These are phyloP conservation scores for Raphanus raphanistrum DNA, from an alignment of 345 rosid species.

Conservation along the genomic window DNA sequence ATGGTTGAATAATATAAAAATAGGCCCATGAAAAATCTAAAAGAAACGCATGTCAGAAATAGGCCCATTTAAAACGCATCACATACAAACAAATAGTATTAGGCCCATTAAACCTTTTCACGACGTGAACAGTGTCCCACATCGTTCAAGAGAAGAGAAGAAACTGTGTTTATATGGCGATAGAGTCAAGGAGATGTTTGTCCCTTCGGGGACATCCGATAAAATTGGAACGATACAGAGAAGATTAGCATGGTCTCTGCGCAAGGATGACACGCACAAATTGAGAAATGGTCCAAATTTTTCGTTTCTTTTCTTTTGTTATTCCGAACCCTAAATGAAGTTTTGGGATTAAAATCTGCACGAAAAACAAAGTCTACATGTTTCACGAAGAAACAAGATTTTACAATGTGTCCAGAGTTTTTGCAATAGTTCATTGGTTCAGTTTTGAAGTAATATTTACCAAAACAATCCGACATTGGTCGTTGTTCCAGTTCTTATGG, in stretches of 20 bases:
- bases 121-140: constrained; percentile 6
- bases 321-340: neutral
- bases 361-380: neutral
- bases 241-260: constrained; percentile 30
- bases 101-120: neutral
- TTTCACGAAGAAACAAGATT: neutral
- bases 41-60: neutral
- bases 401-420: neutral
- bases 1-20: neutral
- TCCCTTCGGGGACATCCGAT: constrained; percentile 33
- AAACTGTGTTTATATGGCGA: neutral
- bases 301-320: neutral
- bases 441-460: neutral
- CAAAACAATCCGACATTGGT: neutral
- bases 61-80: neutral
- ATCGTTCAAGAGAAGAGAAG: neutral
- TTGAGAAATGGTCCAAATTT: constrained; percentile 28
- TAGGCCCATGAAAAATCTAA: neutral
- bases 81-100: neutral
- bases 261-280: constrained; percentile 35
- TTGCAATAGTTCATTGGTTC: neutral
- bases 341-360: neutral
- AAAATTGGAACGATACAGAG: constrained; percentile 37
- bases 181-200: rapidly evolving
- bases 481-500: neutral